Evolutionary conservation across 1,284 basidiomycete species (phyloP).

Genomic region (Tilletia caries): DNA sequence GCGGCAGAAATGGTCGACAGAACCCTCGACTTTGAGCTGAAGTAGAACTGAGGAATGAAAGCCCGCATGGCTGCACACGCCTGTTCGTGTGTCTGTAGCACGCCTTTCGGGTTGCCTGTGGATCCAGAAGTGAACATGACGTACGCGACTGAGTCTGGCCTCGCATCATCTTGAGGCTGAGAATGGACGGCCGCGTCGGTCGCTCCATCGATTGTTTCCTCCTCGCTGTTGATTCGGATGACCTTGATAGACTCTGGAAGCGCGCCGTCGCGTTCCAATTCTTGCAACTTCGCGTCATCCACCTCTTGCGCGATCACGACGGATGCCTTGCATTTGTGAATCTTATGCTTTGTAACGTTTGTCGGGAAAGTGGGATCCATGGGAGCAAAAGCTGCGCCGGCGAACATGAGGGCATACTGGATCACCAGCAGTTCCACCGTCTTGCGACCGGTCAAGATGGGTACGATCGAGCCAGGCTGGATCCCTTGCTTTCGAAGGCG

Average conservation of each 20-base stretch:
- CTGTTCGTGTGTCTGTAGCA: neutral
- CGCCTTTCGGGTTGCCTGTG: neutral
- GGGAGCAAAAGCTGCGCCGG: slow-evolving; percentile 1
- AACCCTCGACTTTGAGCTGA: neutral
- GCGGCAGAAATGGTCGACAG: neutral
- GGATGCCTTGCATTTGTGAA: neutral
- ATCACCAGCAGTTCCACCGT: neutral
- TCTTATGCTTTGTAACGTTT: neutral
- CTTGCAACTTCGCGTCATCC: neutral
- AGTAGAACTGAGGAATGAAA: neutral
- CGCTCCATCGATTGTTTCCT: neutral
- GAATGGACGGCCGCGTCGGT: neutral
- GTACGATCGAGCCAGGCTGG: neutral
- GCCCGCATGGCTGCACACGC: neutral
- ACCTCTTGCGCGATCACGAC: neutral
- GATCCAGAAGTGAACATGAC: neutral
- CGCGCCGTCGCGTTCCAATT: neutral
- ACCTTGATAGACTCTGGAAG: neutral
- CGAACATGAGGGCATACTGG: neutral
- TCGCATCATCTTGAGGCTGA: neutral
- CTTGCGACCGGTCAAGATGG: slow-evolving; percentile 6
- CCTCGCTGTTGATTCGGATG: neutral
- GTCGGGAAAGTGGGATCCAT: neutral
- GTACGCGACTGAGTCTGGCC: neutral
- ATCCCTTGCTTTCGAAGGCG: neutral